These are phyloP conservation scores for Guillardia theta DNA, from an alignment of 78 protist species.

Conservation along the genomic window DNA sequence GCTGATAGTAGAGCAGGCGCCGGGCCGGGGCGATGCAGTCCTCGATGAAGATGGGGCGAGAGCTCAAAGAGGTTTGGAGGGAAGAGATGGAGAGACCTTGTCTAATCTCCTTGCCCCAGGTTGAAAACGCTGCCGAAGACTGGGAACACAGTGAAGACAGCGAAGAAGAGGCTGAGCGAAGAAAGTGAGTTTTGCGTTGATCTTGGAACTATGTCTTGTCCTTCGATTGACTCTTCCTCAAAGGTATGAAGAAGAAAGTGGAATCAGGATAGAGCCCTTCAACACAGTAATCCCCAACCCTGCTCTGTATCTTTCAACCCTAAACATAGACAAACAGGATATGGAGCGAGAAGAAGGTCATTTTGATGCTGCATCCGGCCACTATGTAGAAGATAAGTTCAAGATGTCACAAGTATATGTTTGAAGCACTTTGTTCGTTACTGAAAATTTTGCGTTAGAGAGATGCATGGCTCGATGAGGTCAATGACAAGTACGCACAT, in stretches of 20 bases:
- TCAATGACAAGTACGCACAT: background rate
- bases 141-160: constrained; percentile 1
- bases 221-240: background rate
- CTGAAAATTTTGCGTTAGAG: too few species aligned
- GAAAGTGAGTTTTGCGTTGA: background rate
- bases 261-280: background rate
- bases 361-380: background rate
- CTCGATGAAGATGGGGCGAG: background rate
- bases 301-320: too few species aligned
- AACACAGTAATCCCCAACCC: too few species aligned
- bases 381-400: background rate
- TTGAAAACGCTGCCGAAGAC: background rate
- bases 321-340: background rate
- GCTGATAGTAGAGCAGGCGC: too few species aligned
- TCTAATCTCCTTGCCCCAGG: too few species aligned
- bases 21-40: background rate
- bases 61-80: background rate
- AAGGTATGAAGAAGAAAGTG: background rate
- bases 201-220: background rate
- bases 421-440: too few species aligned
- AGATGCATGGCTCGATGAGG: constrained; percentile 2
- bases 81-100: background rate
- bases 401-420: constrained; percentile 4
- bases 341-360: background rate
- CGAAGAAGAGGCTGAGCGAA: background rate